Conservation (phyloP, 2,329 filamentous ascomycete genomes). For the Teratosphaeria gauchensis region DNA sequence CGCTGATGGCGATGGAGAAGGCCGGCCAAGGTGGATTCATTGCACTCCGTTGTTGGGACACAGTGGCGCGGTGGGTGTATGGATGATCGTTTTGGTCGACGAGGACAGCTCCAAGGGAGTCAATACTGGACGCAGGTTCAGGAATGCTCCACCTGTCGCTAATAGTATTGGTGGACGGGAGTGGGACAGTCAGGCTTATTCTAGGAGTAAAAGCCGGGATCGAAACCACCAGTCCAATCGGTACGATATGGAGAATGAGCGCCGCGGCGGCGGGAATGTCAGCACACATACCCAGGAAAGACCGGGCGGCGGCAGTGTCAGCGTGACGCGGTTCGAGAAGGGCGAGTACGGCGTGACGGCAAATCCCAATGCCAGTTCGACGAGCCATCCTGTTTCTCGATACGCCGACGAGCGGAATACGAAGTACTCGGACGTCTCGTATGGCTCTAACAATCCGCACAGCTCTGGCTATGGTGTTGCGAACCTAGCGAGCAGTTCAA, state of each 20-base stretch:
- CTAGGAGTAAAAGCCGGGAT: slow-evolving; percentile 7
- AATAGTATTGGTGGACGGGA: slow-evolving; percentile 25
- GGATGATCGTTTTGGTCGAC: slow-evolving; percentile 68
- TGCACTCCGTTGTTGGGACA: slow-evolving; percentile 62
- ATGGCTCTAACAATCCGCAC: background rate
- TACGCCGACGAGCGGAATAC: background rate
- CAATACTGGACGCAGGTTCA: slow-evolving; percentile 19
- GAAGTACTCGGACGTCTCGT: background rate
- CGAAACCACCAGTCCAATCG: slow-evolving; percentile 7
- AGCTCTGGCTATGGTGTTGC: background rate
- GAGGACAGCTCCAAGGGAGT: slow-evolving; percentile 32
- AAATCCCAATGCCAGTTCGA: background rate
- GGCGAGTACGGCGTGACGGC: background rate
- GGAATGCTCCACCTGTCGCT: slow-evolving; percentile 27
- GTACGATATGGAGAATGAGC: slow-evolving; percentile 15
- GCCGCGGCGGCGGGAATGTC: background rate
- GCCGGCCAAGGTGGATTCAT: slow-evolving; percentile 64
- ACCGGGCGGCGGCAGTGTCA: background rate
- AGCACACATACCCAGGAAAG: background rate
- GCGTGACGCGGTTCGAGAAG: background rate
- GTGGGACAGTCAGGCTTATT: slow-evolving; percentile 12
- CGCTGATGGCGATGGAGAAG: slow-evolving; percentile 38
- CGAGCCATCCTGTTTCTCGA: background rate
- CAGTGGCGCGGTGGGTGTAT: slow-evolving; percentile 61
- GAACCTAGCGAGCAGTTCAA: background rate